A percentile compares a stretch with the other conserved stretches of the same genome.
These are phyloP conservation scores for Petasospora fabianii DNA, from an alignment of 1,139 yeast species.

Conservation along the genomic window DNA sequence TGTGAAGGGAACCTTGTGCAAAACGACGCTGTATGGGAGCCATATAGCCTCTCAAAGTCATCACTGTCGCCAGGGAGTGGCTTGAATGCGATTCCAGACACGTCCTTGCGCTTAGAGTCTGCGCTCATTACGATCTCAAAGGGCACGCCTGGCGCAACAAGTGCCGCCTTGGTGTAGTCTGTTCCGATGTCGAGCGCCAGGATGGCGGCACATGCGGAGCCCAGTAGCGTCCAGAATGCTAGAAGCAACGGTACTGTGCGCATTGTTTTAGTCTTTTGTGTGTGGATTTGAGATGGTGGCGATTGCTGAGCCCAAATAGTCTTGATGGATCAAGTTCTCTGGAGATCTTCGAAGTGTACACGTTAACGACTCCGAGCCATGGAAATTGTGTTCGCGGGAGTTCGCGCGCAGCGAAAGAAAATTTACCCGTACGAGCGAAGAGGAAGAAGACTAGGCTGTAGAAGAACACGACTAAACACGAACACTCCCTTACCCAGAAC, in stretches of 20 bases:
- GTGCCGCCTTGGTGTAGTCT: conserved; percentile 80
- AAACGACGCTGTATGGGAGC: conserved; percentile 68
- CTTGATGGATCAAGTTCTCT: too few relatives aligned
- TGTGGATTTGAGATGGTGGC: too few relatives aligned
- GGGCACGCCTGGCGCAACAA: conserved; percentile 88
- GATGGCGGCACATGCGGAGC: conserved; percentile 48
- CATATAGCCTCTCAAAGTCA: conserved; percentile 71
- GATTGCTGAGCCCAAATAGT: too few relatives aligned
- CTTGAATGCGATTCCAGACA: conserved; percentile 71
- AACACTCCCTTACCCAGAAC: background rate
- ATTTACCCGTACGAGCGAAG: background rate
- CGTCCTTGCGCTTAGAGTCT: conserved; percentile 88
- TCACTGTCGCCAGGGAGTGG: conserved; percentile 35
- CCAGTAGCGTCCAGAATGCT: conserved; percentile 1
- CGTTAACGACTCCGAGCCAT: too few relatives aligned
- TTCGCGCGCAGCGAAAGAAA: background rate
- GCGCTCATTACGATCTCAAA: conserved; percentile 85
- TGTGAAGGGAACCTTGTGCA: conserved; percentile 72
- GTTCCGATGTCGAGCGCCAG: conserved; percentile 90
- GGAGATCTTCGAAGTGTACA: background rate
- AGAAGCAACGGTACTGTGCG: conserved; percentile 2
- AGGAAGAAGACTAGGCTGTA: background rate
- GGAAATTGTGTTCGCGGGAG: too few relatives aligned
- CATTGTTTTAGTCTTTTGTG: background rate
- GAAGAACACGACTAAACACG: background rate